Evolutionary conservation across 1,284 basidiomycete genomes (phyloP), one percentile per base, ranked within the genome.

Genomic region (Moesziomyces antarcticus): DNA sequence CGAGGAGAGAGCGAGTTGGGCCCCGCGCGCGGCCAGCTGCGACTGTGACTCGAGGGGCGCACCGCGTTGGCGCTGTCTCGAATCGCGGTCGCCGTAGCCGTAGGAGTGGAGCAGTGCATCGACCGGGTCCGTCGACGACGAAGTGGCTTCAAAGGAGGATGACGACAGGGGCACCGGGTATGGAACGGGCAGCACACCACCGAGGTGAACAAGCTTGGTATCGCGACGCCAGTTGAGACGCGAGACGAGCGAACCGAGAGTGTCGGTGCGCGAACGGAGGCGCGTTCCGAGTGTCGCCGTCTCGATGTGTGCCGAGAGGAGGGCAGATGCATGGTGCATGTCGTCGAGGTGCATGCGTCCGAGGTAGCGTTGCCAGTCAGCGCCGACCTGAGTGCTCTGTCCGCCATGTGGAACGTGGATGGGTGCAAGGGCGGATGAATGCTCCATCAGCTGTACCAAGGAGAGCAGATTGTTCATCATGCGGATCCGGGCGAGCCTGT

Each of bases 201-300:
- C 78, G 6, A 83, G 67, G 49, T 73, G 68, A 8, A 74, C 76
- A 11, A 83, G 48, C 43, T 71, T 77, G 13, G 82, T 82, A 60
- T 82, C 78, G 7, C 56, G 59, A 0, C 80, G 67, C 82, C 82
- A 83, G 47, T 81, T 78, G 16, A 83, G 61, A 2, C 74, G 78
- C 11, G 64, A 51, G 13, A 66, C 53, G 27, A 83, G 60, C 18
- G 66, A 59, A 3, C 56, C 37, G 24, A 77, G 59, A n/a, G 77
- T 65, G 37, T 79, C 73, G n/a, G 57, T 37, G 11, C 73, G 60
- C 11, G 56, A 60, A 20, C 58, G 53, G 16, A 82, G 44, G 5
- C 79, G 59, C 64, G 71, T 48, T 1, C 65, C 60, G 21, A 83
- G 50, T n/a, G 80, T 83, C 5, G 80, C 75, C 18, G 80, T 80